Evolutionary conservation across 2,329 filamentous ascomycete species (phyloP).

Genomic region (Pestalotiopsis sp.): DNA sequence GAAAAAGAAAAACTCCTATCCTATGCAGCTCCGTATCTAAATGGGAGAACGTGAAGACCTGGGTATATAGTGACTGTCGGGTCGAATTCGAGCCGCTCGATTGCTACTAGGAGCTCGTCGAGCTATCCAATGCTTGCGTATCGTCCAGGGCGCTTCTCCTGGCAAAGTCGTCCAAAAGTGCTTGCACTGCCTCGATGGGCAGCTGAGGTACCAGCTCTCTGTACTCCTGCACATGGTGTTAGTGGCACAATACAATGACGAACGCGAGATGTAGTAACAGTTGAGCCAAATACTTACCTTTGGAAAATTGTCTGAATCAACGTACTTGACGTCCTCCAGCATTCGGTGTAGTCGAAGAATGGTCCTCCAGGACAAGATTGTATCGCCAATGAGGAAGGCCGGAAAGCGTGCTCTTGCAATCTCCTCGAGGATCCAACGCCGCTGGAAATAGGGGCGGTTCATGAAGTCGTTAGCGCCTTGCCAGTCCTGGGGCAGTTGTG

Average conservation of each 20-base stretch:
- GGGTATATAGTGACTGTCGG: background rate
- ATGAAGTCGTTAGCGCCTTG: conserved; percentile 26
- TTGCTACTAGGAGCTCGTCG: background rate
- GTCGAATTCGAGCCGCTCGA: background rate
- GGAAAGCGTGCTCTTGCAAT: conserved; percentile 33
- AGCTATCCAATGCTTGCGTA: background rate
- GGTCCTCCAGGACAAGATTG: conserved; percentile 37
- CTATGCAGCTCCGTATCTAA: background rate
- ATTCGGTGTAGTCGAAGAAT: conserved; percentile 34
- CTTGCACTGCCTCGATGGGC: conserved; percentile 19
- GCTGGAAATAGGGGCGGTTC: conserved; percentile 34
- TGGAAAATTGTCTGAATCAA: background rate
- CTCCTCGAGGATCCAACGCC: conserved; percentile 39
- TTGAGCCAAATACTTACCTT: background rate
- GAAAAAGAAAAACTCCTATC: background rate
- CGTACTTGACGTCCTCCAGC: conserved; percentile 34
- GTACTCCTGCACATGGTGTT: background rate
- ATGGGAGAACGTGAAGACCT: background rate
- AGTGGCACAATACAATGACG: background rate
- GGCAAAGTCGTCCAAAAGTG: conserved; percentile 13
- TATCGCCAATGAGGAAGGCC: conserved; percentile 33
- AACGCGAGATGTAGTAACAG: background rate
- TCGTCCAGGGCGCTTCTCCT: conserved; percentile 11
- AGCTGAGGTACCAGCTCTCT: conserved; percentile 19
- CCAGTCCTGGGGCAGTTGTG: conserved; percentile 15